Evolutionary conservation across 2,329 filamentous ascomycete species (phyloP), one percentile per base, ranked within the genome.

Genomic region (Colletotrichum theobromicola): DNA sequence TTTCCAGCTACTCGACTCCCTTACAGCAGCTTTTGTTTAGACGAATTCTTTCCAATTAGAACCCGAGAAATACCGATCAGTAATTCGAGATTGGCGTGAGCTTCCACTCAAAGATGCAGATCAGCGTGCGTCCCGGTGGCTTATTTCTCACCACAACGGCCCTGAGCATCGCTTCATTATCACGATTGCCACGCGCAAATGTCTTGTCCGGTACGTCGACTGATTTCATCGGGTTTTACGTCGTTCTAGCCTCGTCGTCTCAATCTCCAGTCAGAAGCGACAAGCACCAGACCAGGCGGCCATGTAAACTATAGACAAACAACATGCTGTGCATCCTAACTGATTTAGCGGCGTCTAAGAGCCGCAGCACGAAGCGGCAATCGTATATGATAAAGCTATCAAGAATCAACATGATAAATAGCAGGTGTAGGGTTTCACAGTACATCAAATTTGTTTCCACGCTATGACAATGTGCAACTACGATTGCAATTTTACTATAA

Each of bases 1-100:
- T 13, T 50, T 7, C 6, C 10, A 1, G 13, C 13, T 50, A n/a
- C 10, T 7, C 2, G 13, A 50, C 13, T 21, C 10, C 12, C 10
- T 7, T 4, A 2, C 2, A 50, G 5, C n/a, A 12, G n/a, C 10
- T 50, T 21, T 21, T 5, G 2, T 3, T 1, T 1, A 12, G n/a
- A 7, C 10, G 2, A 6, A 12, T 50, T 1, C 4, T 5, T 21
- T 21, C n/a, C 18, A 3, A 13, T 50, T 21, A 3, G 12, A 50
- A 7, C 42, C 12, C 10, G 7, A n/a, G 10, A n/a, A 3, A 46
- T 21, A 10, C 42, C 5, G 5, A 46, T 46, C 5, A 10, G n/a
- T n/a, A 46, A 6, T 46, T 18, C 42, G 21, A 46, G 9, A 46
- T 50, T 7, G 7, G n/a, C 21, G n/a, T 21, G n/a, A 21, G 42